These are phyloP conservation scores for Emergomyces pasteurianus DNA, from an alignment of 2,329 filamentous ascomycete species.

Conservation along the genomic window DNA sequence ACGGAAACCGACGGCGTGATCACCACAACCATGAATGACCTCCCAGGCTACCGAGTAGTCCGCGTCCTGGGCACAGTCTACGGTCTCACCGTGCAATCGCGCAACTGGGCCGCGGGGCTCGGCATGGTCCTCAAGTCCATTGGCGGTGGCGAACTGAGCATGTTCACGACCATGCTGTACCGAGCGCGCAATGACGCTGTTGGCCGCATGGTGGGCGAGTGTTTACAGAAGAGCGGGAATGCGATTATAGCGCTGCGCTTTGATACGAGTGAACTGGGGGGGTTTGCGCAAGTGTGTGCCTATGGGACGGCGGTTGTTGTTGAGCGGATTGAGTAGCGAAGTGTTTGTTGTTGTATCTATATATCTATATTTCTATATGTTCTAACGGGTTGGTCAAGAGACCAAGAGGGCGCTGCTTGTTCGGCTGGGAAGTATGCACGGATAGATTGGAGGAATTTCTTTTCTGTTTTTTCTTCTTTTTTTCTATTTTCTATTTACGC, in stretches of 20 bases:
- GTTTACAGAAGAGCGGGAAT: constrained; percentile 47
- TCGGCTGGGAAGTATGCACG: too few relatives aligned
- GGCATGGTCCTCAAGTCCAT: constrained; percentile 46
- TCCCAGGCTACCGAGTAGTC: constrained; percentile 49
- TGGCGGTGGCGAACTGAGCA: constrained; percentile 47
- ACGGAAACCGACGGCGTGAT: constrained; percentile 51
- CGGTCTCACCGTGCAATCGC: constrained; percentile 45
- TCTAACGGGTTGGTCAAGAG: too few relatives aligned
- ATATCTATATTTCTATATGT: background rate
- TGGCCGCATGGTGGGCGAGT: constrained; percentile 43
- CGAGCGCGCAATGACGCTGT: constrained; percentile 48
- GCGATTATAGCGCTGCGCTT: constrained; percentile 49
- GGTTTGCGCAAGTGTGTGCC: constrained; percentile 47
- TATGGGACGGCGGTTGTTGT: constrained; percentile 49
- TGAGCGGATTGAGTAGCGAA: constrained; percentile 39
- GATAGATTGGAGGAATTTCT: background rate
- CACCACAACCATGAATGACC: constrained; percentile 52
- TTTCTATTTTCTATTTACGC: background rate
- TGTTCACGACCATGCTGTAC: constrained; percentile 50
- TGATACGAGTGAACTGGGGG: constrained; percentile 43
- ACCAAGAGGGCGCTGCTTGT: too few relatives aligned
- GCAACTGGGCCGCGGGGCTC: constrained; percentile 47
- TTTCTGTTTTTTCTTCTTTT: too few relatives aligned
- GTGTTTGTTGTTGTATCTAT: background rate
- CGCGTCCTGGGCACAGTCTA: constrained; percentile 48